These are phyloP conservation scores for Xylariaceae sp. DNA, from an alignment of 2,329 filamentous ascomycete genomes.

Conservation along the genomic window DNA sequence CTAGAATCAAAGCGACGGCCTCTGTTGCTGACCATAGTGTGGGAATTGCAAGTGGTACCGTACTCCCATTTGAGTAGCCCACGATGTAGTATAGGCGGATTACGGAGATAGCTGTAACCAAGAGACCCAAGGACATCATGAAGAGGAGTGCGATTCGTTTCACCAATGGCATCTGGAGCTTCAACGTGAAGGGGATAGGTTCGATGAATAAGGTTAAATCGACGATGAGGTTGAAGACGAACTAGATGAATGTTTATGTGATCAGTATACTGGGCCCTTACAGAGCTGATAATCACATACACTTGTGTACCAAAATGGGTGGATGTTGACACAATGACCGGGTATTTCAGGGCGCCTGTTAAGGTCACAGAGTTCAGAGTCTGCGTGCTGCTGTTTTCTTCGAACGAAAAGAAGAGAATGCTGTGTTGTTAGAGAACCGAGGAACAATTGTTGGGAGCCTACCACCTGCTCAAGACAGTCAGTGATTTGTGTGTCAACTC, in stretches of 20 bases:
- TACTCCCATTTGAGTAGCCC: constrained; percentile 12
- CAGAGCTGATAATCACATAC: constrained; percentile 19
- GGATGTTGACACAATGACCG: constrained; percentile 26
- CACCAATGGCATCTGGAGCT: constrained; percentile 16
- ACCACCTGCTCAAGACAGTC: too few species aligned
- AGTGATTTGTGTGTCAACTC: too few species aligned
- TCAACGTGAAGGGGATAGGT: constrained; percentile 21
- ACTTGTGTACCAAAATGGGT: constrained; percentile 31
- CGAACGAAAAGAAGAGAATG: too few species aligned
- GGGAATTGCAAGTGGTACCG: constrained; percentile 22
- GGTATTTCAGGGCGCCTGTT: constrained; percentile 8
- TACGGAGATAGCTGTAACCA: constrained; percentile 19
- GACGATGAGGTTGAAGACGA: constrained; percentile 20
- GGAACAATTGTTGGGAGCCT: too few species aligned
- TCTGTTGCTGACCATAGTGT: constrained; percentile 31
- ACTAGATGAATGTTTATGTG: constrained; percentile 10
- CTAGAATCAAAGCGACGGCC: constrained; percentile 30
- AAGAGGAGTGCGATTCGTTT: constrained; percentile 16
- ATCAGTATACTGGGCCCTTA: not conserved
- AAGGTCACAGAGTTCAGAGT: too few species aligned
- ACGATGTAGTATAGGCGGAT: constrained; percentile 19
- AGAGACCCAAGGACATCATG: constrained; percentile 20
- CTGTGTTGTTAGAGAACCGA: too few species aligned
- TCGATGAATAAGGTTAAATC: constrained; percentile 19
- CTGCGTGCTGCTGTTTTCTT: too few species aligned